A percentile compares a stretch with the other conserved stretches of the same genome.
Evolutionary conservation across 2,329 filamentous ascomycete species (phyloP).

Genomic region (Akanthomyces muscarius): DNA sequence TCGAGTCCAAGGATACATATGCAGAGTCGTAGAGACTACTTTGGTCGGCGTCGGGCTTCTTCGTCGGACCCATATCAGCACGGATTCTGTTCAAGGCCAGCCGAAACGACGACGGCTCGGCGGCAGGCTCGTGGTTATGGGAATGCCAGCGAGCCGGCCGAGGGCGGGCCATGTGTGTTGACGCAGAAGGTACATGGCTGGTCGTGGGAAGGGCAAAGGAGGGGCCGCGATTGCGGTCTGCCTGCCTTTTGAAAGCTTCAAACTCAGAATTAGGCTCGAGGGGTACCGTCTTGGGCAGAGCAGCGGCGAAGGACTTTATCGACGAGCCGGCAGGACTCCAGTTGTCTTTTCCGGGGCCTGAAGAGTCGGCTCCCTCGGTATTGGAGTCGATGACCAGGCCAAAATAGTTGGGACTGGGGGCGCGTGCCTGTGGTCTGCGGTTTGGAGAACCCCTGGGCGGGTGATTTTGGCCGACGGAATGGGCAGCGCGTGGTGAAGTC

Average conservation of each 20-base stretch:
- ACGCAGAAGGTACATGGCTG: constrained; percentile 30
- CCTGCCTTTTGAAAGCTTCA: constrained; percentile 70
- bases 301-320: constrained; percentile 64
- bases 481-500: constrained; percentile 48
- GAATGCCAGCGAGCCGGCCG: constrained; percentile 46
- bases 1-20: constrained; percentile 51
- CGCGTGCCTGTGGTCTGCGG: constrained; percentile 27
- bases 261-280: constrained; percentile 77
- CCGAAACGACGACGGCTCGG: constrained; percentile 11
- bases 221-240: constrained; percentile 57
- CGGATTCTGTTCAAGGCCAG: constrained; percentile 12
- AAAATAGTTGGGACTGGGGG: constrained; percentile 82
- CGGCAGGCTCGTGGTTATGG: constrained; percentile 27
- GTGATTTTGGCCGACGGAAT: constrained; percentile 52
- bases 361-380: constrained; percentile 60
- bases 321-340: constrained; percentile 72
- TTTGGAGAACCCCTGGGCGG: constrained; percentile 49
- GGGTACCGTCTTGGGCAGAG: constrained; percentile 64
- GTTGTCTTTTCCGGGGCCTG: constrained; percentile 61
- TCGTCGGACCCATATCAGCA: constrained; percentile 13
- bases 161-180: constrained; percentile 35
- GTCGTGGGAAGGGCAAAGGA: constrained; percentile 46
- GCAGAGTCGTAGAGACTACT: constrained; percentile 50
- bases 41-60: constrained; percentile 30
- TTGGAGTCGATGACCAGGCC: constrained; percentile 64